phyloP scores from a whole-genome alignment of 768 basidiomycete genomes.

The Plicaturopsis crispa region DNA sequence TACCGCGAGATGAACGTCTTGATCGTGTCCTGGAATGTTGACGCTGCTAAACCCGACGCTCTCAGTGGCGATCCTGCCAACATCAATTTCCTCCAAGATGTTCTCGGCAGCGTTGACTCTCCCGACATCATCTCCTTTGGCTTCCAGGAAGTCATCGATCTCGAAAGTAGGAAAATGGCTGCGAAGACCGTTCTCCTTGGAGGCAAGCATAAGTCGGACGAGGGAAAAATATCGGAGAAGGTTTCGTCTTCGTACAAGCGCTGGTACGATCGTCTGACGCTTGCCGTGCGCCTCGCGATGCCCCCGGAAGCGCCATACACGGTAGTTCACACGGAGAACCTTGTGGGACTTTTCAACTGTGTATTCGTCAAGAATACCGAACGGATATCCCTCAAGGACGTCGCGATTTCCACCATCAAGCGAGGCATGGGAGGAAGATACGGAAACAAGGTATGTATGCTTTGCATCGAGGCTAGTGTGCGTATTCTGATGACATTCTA shows the following conservation, averaged over 20 bases:
- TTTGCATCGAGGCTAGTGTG: neutral
- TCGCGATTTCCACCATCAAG: slow-evolving; percentile 78
- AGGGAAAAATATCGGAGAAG: slow-evolving; percentile 59
- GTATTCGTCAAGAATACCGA: slow-evolving; percentile 69
- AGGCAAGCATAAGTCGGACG: slow-evolving; percentile 55
- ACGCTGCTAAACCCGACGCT: slow-evolving; percentile 76
- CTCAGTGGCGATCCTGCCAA: slow-evolving; percentile 65
- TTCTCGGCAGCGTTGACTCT: slow-evolving; percentile 57
- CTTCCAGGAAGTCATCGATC: slow-evolving; percentile 93
- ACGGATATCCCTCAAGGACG: slow-evolving; percentile 51
- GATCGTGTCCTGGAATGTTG: slow-evolving; percentile 89
- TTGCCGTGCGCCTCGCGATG: slow-evolving; percentile 69
- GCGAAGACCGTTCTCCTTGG: slow-evolving; percentile 88
- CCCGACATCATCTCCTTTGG: slow-evolving; percentile 93
- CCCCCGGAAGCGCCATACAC: slow-evolving; percentile 70
- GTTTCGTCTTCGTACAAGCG: slow-evolving; percentile 81
- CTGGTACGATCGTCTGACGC: slow-evolving; percentile 78
- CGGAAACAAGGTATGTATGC: slow-evolving; percentile 78
- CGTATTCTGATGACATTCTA: slow-evolving; percentile 20
- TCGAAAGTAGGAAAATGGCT: slow-evolving; percentile 87
- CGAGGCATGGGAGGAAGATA: slow-evolving; percentile 89
- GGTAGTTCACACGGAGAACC: slow-evolving; percentile 76
- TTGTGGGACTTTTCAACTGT: slow-evolving; percentile 78
- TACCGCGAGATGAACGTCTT: slow-evolving; percentile 76
- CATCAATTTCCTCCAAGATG: slow-evolving; percentile 71